These are phyloP conservation scores for Diaporthe citri DNA, from an alignment of 2,329 filamentous ascomycete species.

Conservation along the genomic window DNA sequence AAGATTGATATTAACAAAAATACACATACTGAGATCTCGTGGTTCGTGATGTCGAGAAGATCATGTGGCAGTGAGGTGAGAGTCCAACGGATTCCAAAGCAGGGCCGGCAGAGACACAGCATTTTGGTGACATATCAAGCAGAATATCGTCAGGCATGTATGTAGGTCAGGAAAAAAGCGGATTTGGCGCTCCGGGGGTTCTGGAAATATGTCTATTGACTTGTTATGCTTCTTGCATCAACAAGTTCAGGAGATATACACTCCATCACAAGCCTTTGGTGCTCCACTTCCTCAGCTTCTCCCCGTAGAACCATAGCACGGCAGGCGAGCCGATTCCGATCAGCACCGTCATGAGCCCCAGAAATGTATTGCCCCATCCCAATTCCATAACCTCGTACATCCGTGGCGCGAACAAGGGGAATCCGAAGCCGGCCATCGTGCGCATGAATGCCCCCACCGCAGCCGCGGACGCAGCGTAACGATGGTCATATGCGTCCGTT, in stretches of 20 bases:
- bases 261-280: constrained; percentile 7
- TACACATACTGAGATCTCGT: not conserved
- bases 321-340: constrained; percentile 10
- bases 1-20: accelerated
- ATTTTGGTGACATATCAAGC: not conserved
- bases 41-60: not conserved
- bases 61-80: not conserved
- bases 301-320: constrained; percentile 25
- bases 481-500: constrained; percentile 61
- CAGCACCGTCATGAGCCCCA: constrained; percentile 1
- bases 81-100: not conserved
- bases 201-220: not conserved
- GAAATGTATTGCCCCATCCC: constrained; percentile 56
- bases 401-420: constrained; percentile 69
- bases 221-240: not conserved
- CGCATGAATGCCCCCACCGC: constrained; percentile 69
- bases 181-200: accelerated
- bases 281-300: constrained; percentile 11
- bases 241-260: not conserved
- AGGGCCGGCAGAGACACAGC: not conserved
- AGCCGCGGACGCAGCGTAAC: constrained; percentile 55
- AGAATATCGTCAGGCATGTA: not conserved
- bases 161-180: no score
- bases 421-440: constrained; percentile 67
- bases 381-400: constrained; percentile 55